These are phyloP conservation scores for Flaveria ramosissima DNA, from an alignment of 129 eudicot genomes.

Conservation along the genomic window DNA sequence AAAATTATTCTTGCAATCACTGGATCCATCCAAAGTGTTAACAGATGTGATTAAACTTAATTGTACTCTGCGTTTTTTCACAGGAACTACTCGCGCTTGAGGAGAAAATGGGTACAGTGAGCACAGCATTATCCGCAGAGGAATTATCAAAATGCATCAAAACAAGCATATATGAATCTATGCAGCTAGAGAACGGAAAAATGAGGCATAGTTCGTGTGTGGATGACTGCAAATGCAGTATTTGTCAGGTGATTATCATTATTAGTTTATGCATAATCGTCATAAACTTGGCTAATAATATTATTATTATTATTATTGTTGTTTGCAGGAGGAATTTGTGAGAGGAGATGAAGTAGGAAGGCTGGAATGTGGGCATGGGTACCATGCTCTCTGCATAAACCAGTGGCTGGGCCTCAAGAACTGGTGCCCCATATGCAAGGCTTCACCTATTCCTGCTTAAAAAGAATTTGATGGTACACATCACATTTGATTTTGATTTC, in stretches of 20 bases:
- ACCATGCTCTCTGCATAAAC: slow-evolving; percentile 56
- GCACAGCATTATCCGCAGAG: slow-evolving; percentile 82
- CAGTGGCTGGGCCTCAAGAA: slow-evolving; percentile 78
- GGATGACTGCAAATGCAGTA: slow-evolving; percentile 75
- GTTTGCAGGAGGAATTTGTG: slow-evolving; percentile 68
- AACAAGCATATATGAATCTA: slow-evolving; percentile 45
- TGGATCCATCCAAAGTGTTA: not conserved
- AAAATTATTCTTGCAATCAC: too few species aligned
- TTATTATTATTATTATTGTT: not conserved
- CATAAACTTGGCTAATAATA: too few species aligned
- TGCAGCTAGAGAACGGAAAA: slow-evolving; percentile 28
- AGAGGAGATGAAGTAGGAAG: slow-evolving; percentile 65
- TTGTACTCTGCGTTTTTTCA: slow-evolving; percentile 5
- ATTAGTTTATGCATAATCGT: not conserved
- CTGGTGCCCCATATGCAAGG: slow-evolving; percentile 94
- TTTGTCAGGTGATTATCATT: slow-evolving; percentile 68
- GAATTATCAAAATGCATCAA: slow-evolving; percentile 62
- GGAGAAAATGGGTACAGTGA: slow-evolving; percentile 86
- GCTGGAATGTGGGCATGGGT: slow-evolving; percentile 68
- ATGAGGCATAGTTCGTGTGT: slow-evolving; percentile 28
- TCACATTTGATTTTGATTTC: slow-evolving; percentile 2
- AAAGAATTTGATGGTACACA: slow-evolving; percentile 15
- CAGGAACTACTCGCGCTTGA: slow-evolving; percentile 88
- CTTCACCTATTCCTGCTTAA: slow-evolving; percentile 22
- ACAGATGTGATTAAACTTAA: not conserved